phyloP scores from a whole-genome alignment of 768 basidiomycete species.

The Kwoniella shandongensis region DNA sequence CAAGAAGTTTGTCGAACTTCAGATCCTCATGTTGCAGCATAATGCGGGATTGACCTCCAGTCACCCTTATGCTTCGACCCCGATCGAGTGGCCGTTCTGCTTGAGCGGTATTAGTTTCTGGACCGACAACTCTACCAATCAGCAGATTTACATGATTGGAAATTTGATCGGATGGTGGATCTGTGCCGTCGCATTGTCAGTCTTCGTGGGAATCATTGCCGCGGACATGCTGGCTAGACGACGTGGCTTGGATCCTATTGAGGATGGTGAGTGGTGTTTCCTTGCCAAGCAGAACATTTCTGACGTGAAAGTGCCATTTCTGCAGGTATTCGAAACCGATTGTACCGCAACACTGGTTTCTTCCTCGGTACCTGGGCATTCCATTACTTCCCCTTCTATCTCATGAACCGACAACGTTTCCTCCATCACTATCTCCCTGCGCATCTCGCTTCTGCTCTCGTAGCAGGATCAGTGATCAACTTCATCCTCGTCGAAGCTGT shows the following conservation, averaged over 20 bases:
- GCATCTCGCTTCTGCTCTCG: conserved; percentile 84
- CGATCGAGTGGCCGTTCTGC: conserved; percentile 98
- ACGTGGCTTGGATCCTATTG: conserved; percentile 78
- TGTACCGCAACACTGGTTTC: conserved; percentile 94
- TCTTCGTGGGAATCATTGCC: conserved; percentile 84
- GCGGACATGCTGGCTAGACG: conserved; percentile 88
- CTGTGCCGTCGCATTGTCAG: conserved; percentile 77
- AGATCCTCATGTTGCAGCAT: conserved; percentile 94
- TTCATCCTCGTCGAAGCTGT: conserved; percentile 86
- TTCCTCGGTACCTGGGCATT: conserved; percentile 92
- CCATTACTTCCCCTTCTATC: conserved; percentile 96
- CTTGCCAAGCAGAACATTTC: no score
- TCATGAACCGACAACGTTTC: conserved; percentile 95
- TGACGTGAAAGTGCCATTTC: conserved; percentile 18
- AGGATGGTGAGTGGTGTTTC: conserved; percentile 67
- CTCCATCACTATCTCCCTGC: conserved; percentile 97
- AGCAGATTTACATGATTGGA: conserved; percentile 95
- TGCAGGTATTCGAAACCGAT: conserved; percentile 82
- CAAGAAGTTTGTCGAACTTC: conserved; percentile 89
- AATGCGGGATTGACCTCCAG: conserved; percentile 98
- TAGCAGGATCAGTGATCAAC: conserved; percentile 87
- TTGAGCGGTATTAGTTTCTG: conserved; percentile 97
- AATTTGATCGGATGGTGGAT: conserved; percentile 95
- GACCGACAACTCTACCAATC: conserved; percentile 75
- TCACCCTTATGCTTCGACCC: conserved; percentile 93